These are phyloP conservation scores for Phytophthora foliorum DNA, from an alignment of 352 stramenopile species.

Conservation along the genomic window DNA sequence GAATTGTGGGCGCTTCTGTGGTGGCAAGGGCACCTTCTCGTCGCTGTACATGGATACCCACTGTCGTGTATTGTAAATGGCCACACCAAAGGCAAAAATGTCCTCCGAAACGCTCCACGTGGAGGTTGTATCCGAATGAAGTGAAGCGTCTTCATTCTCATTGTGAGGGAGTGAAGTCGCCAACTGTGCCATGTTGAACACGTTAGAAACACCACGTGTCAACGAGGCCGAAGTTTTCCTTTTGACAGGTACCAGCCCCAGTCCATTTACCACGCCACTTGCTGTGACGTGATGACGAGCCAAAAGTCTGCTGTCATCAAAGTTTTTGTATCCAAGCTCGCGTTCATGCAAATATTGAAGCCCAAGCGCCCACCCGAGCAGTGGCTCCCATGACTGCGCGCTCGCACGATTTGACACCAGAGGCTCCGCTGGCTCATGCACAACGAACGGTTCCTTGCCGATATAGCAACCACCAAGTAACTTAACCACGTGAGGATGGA, in stretches of 20 bases:
- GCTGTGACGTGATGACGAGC: slow-evolving; percentile 25
- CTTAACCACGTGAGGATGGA: slow-evolving; percentile 42
- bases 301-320: slow-evolving; percentile 29
- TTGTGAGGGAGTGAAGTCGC: not conserved
- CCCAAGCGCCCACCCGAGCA: slow-evolving; percentile 37
- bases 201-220: slow-evolving; percentile 28
- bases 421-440: slow-evolving; percentile 30
- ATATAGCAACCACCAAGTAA: slow-evolving; percentile 39
- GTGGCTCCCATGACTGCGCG: slow-evolving; percentile 29
- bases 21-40: slow-evolving; percentile 20
- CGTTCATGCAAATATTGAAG: slow-evolving; percentile 46
- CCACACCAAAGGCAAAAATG: slow-evolving; percentile 34
- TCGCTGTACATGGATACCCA: slow-evolving; percentile 29
- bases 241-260: slow-evolving; percentile 35
- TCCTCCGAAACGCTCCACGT: slow-evolving; percentile 35
- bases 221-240: slow-evolving; percentile 21
- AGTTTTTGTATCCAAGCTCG: slow-evolving; percentile 38
- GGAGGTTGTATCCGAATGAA: not conserved
- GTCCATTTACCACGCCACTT: slow-evolving; percentile 28
- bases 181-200: slow-evolving; percentile 23
- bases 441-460: slow-evolving; percentile 37
- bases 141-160: slow-evolving; percentile 1
- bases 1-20: slow-evolving; percentile 20
- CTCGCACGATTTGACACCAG: slow-evolving; percentile 23
- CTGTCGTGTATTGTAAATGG: slow-evolving; percentile 36